phyloP scores from a whole-genome alignment of 139 green algal genomes.

The Deuterostichococcus epilithicus region DNA sequence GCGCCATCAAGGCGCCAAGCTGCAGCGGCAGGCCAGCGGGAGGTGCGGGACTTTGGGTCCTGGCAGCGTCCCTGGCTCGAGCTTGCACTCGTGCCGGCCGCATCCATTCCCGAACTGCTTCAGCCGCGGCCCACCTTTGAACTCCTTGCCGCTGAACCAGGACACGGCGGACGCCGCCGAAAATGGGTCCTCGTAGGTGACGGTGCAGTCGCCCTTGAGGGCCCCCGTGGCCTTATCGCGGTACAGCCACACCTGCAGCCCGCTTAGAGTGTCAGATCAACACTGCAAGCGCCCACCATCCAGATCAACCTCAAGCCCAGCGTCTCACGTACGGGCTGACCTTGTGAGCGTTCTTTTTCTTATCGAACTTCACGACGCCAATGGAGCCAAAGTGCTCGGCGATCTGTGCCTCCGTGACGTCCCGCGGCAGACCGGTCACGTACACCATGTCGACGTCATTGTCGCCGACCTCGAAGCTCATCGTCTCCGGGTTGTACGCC shows the following conservation, averaged over 20 bases:
- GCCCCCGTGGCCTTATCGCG: conserved; percentile 65
- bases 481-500: conserved; percentile 58
- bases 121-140: conserved; percentile 49
- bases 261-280: not conserved
- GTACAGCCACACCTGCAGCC: conserved; percentile 49
- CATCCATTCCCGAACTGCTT: not conserved
- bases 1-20: not conserved
- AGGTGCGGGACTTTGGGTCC: not conserved
- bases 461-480: conserved; percentile 57
- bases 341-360: conserved; percentile 69
- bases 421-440: conserved; percentile 53
- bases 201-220: conserved; percentile 79
- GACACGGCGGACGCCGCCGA: conserved; percentile 63
- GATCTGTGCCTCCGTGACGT: conserved; percentile 61
- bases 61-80: not conserved
- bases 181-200: conserved; percentile 80
- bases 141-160: conserved; percentile 88
- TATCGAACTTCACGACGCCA: conserved; percentile 67
- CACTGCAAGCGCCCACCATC: conserved; percentile 10
- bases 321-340: conserved; percentile 27
- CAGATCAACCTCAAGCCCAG: not conserved
- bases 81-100: not conserved
- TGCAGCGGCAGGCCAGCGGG: not conserved
- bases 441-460: conserved; percentile 58
- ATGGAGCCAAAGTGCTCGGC: conserved; percentile 79